A percentile compares a stretch with the other conserved stretches of the same genome.
phyloP scores from a whole-genome alignment of 805 yeast species.

The Teunomyces stri region DNA sequence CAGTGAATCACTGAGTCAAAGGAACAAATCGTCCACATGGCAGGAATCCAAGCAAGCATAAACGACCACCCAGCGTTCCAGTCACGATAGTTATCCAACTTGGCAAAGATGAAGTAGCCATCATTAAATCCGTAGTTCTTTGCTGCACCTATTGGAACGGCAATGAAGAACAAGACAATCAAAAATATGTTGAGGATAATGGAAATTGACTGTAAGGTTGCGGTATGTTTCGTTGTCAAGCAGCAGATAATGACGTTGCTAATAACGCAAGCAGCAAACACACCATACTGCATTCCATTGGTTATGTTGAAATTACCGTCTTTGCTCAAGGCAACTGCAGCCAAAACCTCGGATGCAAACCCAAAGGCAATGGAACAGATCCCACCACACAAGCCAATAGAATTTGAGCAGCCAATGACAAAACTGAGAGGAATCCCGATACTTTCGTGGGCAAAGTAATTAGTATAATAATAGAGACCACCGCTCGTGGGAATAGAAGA shows the following conservation, averaged over 20 bases:
- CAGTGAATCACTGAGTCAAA: conserved; percentile 72
- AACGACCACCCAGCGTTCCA: conserved; percentile 64
- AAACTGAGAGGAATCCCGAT: conserved; percentile 54
- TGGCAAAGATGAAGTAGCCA: conserved; percentile 55
- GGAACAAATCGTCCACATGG: conserved; percentile 74
- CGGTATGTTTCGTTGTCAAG: conserved; percentile 53
- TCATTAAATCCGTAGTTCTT: conserved; percentile 25
- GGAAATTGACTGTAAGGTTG: conserved; percentile 59
- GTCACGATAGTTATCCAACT: conserved; percentile 46
- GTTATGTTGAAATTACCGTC: conserved; percentile 59
- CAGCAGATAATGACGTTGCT: conserved; percentile 54
- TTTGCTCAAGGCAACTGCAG: conserved; percentile 53
- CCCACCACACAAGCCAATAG: conserved; percentile 65
- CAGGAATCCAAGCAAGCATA: conserved; percentile 59
- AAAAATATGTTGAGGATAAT: conserved; percentile 53
- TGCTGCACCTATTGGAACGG: conserved; percentile 59
- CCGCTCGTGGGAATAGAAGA: conserved; percentile 75
- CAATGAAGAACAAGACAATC: conserved; percentile 56
- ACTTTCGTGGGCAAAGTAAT: conserved; percentile 58
- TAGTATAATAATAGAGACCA: conserved; percentile 70
- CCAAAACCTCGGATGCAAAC: conserved; percentile 55
- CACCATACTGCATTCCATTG: conserved; percentile 56
- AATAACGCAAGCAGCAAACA: conserved; percentile 59
- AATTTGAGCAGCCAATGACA: conserved; percentile 64
- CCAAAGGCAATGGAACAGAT: conserved; percentile 70